Base-by-base conservation (phyloP, 805 yeast genomes). In the Lachancea sp. region DNA sequence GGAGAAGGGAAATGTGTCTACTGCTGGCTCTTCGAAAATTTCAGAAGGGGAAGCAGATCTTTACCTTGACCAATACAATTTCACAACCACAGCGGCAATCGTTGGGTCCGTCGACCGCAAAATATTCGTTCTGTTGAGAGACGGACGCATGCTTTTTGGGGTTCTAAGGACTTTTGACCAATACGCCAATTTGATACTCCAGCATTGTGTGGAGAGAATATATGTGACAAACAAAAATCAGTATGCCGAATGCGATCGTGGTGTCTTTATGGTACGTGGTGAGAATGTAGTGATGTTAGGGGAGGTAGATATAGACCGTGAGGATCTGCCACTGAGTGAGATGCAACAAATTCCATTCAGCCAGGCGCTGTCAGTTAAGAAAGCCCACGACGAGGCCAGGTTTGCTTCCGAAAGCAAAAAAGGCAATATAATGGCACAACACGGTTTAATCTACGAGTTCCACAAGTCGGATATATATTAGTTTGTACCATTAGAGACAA, bases 231-330 rank as follows among this genome's bases (percentile, higher is more conserved):
- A 71, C 12, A 64, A 67, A 34, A 68, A 66, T 29, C 45, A 73
- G 47, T 90, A 79, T 57, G 95, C 84, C 7, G 96, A 90, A 60
- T 69, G 67, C n/a, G 70, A 71, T 37, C 74, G 83, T 39, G 96
- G 96, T 8, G 84, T 86, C 37, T 81, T 80, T 58, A 75, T 92
- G 67, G 81, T 92, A 29, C 82, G 98, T 64, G 98, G 98, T 46
- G 98, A 92, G 62, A 90, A 90, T 54, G 92, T 92, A 7, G 92
- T 89, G 8, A 76, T 89, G 78, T 61, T 92, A 59, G 98, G 97
- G 16, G 97, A 90, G 60, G 75, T 90, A 46, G 96, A 89, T 61
- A 83, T 87, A 46, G 95, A 86, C 56, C 74, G 68, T 47, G 96
- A 88, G 62, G 95, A 84, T 55, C 75, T 68, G 46, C 83, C 83